Base-by-base conservation (phyloP, 805 yeast species). In the Cyberlindnera japonica region DNA sequence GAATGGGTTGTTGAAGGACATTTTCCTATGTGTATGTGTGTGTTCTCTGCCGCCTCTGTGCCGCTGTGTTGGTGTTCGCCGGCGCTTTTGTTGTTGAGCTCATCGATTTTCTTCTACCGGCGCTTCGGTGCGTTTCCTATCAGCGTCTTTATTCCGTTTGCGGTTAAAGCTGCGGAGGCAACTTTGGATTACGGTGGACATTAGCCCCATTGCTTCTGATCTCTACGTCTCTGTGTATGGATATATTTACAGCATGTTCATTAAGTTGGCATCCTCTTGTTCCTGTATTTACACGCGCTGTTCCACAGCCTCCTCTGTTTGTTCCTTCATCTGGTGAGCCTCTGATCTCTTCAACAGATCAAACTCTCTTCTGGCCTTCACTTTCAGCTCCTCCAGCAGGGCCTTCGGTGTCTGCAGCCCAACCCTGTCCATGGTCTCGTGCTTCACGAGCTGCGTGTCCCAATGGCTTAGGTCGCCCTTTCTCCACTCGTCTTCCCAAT, bases 401-500 rank as follows among this genome's bases (percentile, higher is more conserved):
- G 78, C 79, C 45, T 76, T 72, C 59, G 83, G 83, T 54, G 83
- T 84, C 53, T 84, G 77, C 17, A 87, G 77, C 45, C 60, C 63
- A 33, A 43, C 68, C 51, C 73, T 65, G 19, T 74, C 81, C 50
- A 87, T 63, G 43, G 65, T 62, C n/a, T 70, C 70, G 64, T 87
- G 95, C 46, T 72, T 64, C 13, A 81, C 80, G 38, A 77, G 60
- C 8, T 72, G 73, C 3, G 47, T 50, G 40, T 75, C 67, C 97
- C 97, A 89, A 61, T 81, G 72, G 47, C 70, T 65, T 35, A 75
- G 80, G 38, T 78, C 89, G 34, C 98, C 98, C 64, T 78, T 79
- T 62, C 95, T 75, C 95, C 95, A 89, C 38, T 76, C 68, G 50
- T 79, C 78, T 54, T 88, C 96, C 98, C 98, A 90, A 52, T 69